Evolutionary conservation across 2,329 filamentous ascomycete species (phyloP).

Genomic region (Geosmithia flava): DNA sequence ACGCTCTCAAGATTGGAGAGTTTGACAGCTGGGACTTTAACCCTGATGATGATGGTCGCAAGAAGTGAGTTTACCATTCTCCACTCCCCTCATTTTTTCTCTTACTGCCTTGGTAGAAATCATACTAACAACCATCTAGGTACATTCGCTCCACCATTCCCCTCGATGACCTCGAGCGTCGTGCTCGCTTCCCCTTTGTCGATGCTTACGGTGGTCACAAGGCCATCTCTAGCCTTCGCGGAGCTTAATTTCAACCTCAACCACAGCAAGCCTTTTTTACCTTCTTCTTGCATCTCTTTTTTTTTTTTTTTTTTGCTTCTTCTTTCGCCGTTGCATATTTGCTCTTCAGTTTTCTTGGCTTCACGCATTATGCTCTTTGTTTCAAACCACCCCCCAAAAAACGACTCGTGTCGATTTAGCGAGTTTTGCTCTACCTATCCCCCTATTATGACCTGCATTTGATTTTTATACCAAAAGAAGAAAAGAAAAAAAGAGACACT

Average conservation of each 20-base stretch:
- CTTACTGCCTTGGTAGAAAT: no score
- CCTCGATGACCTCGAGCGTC: constrained; percentile 67
- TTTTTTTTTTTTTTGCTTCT: neutral
- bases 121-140: constrained; percentile 23
- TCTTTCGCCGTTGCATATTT: neutral
- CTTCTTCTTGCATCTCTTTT: neutral
- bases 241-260: neutral
- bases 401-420: no score
- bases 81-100: no score
- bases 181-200: constrained; percentile 59
- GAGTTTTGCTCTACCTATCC: no score
- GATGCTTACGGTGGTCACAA: constrained; percentile 42
- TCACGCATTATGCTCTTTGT: no score
- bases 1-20: constrained; percentile 60
- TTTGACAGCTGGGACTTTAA: constrained; percentile 82
- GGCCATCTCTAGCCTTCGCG: constrained; percentile 18
- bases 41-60: constrained; percentile 55
- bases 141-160: constrained; percentile 79
- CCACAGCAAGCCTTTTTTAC: neutral
- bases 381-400: no score
- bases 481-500: no score
- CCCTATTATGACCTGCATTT: no score
- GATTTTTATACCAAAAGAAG: no score
- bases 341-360: no score
- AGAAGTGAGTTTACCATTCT: constrained; percentile 37